Evolutionary conservation across 352 stramenopile species (phyloP).

Genomic region (Globisporangium perplexum): DNA sequence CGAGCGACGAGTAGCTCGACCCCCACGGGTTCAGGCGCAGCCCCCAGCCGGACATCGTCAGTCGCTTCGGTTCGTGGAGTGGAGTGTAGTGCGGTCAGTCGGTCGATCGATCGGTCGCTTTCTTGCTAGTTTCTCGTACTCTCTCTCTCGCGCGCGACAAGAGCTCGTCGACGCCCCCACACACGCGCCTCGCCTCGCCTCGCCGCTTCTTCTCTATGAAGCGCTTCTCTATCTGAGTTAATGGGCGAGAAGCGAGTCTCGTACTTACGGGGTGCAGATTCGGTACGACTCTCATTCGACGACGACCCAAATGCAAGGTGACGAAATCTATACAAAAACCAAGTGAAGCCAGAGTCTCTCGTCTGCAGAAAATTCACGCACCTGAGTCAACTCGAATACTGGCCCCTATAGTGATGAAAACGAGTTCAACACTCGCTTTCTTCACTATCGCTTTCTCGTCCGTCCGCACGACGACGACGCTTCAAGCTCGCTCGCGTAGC

Average conservation of each 20-base stretch:
- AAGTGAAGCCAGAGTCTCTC: no score
- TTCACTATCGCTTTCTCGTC: no score
- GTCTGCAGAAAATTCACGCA: no score
- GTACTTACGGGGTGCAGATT: background rate
- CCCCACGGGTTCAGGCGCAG: conserved; percentile 77
- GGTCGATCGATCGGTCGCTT: no score
- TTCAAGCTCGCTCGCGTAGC: background rate
- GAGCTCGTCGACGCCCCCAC: background rate
- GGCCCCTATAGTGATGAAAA: no score
- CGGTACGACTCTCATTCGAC: background rate
- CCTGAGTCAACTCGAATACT: no score
- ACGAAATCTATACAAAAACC: background rate
- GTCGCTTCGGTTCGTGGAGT: no score
- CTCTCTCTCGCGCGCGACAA: background rate
- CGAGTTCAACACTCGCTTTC: no score
- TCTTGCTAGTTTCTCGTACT: background rate
- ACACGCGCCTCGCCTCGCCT: background rate
- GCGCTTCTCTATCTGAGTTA: background rate
- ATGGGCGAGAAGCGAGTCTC: background rate
- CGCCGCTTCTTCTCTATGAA: background rate
- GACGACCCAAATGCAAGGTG: background rate
- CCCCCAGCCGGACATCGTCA: conserved; percentile 74
- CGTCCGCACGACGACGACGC: background rate
- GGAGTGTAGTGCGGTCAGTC: no score
- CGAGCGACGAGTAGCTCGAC: conserved; percentile 80